Conservation (phyloP, 352 stramenopile genomes). For the Phytopythium chamaehyphon region DNA sequence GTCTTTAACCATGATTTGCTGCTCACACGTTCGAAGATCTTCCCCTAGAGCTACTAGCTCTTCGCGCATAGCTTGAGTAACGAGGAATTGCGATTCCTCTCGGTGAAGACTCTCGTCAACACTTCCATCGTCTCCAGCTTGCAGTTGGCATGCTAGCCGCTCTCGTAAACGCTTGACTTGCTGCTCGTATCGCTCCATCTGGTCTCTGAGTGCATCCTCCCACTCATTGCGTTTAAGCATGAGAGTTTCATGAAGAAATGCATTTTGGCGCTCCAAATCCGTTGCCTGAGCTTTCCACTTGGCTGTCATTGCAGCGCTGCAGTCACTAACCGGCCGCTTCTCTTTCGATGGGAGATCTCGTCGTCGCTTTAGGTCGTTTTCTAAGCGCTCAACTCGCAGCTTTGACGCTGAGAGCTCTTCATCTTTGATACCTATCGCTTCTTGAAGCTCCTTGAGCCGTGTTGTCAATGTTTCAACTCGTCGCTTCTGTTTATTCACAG, state of each 20-base stretch:
- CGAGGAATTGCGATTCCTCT: conserved; percentile 51
- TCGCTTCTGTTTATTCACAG: conserved; percentile 67
- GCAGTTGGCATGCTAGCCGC: conserved; percentile 30
- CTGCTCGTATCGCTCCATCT: conserved; percentile 56
- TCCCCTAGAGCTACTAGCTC: conserved; percentile 36
- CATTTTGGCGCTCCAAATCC: conserved; percentile 50
- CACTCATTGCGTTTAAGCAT: conserved; percentile 65
- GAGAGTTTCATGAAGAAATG: conserved; percentile 53
- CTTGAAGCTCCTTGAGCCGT: conserved; percentile 66
- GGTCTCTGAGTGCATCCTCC: conserved; percentile 34
- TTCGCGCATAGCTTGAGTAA: conserved; percentile 36
- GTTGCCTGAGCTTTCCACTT: conserved; percentile 24
- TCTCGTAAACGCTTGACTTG: conserved; percentile 44
- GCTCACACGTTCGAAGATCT: conserved; percentile 48
- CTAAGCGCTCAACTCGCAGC: conserved; percentile 23
- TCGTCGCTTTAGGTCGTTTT: conserved; percentile 25
- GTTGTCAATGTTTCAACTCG: conserved; percentile 59
- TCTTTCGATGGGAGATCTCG: not conserved
- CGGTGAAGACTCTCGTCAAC: conserved; percentile 16
- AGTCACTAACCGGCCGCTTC: conserved; percentile 4
- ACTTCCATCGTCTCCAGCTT: conserved; percentile 5
- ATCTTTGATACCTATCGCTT: conserved; percentile 35
- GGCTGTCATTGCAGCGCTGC: conserved; percentile 12
- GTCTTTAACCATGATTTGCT: conserved; percentile 51
- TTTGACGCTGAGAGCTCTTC: conserved; percentile 38